Percentiles rank a stretch among this genome's conserved stretches.
phyloP scores from a whole-genome alignment of 2,329 filamentous ascomycete species.

The Exophiala phaeomuriformis region DNA sequence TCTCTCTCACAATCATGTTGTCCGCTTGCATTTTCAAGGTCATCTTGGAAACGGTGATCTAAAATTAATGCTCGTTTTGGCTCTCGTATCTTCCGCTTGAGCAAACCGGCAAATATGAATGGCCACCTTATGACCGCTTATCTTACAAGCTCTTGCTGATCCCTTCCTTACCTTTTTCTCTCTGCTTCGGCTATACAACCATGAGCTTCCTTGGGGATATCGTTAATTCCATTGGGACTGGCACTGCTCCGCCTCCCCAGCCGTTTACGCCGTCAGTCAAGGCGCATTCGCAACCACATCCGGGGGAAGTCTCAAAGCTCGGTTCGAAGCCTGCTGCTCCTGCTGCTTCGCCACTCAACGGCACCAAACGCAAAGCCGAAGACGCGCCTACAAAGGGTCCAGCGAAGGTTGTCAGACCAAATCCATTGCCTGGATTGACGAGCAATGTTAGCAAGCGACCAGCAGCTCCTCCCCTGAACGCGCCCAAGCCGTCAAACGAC shows the following conservation, averaged over 20 bases:
- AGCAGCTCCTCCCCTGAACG: constrained; percentile 19
- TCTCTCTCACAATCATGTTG: not conserved
- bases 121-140: constrained; percentile 1
- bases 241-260: constrained; percentile 28
- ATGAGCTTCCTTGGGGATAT: constrained; percentile 44
- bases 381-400: constrained; percentile 12
- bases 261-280: constrained; percentile 10
- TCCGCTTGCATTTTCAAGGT: not conserved
- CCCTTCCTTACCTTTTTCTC: not conserved
- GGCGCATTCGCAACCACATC: constrained; percentile 13
- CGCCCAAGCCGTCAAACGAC: constrained; percentile 9
- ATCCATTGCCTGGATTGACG: constrained; percentile 10
- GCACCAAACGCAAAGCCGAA: constrained; percentile 25
- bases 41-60: not conserved
- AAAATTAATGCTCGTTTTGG: not conserved
- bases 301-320: constrained; percentile 7
- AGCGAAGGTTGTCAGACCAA: constrained; percentile 20
- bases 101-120: constrained; percentile 8
- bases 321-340: constrained; percentile 8
- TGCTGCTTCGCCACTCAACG: constrained; percentile 14
- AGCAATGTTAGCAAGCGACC: constrained; percentile 11
- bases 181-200: not conserved
- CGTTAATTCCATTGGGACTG: constrained; percentile 44
- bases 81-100: not conserved
- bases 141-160: constrained; percentile 3